These are phyloP conservation scores for Penicillium lagena DNA, from an alignment of 495 filamentous ascomycete genomes.

Conservation along the genomic window DNA sequence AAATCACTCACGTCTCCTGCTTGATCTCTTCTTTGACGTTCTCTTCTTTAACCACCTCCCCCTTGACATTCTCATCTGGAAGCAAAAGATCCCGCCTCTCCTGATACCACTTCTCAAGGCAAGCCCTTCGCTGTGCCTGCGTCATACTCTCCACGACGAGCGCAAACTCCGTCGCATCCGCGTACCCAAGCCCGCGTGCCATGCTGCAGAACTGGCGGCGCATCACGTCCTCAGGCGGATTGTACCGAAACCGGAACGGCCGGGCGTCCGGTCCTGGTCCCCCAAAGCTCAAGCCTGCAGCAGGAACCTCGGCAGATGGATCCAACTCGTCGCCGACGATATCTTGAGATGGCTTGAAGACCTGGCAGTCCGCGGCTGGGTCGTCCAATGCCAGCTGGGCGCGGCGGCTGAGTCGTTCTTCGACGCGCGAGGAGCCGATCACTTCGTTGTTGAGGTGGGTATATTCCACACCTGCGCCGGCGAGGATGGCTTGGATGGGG, in stretches of 20 bases:
- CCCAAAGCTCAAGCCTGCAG: too few species aligned
- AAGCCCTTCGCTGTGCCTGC: slow-evolving; percentile 72
- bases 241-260: slow-evolving; percentile 57
- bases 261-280: slow-evolving; percentile 7
- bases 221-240: slow-evolving; percentile 69
- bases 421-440: slow-evolving; percentile 79
- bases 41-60: neutral
- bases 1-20: too few species aligned
- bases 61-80: neutral
- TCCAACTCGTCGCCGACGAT: neutral
- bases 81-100: slow-evolving; percentile 39
- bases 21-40: neutral
- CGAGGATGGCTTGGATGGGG: slow-evolving; percentile 82
- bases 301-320: neutral
- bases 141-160: slow-evolving; percentile 92
- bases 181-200: slow-evolving; percentile 73
- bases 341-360: slow-evolving; percentile 40
- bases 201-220: slow-evolving; percentile 86
- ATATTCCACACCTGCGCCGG: slow-evolving; percentile 86
- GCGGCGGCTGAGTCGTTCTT: slow-evolving; percentile 68
- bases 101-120: slow-evolving; percentile 76
- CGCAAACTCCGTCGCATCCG: slow-evolving; percentile 77
- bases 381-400: slow-evolving; percentile 58
- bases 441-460: slow-evolving; percentile 96
- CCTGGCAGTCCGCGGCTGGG: slow-evolving; percentile 40